A percentile compares a stretch with the other conserved stretches of the same genome.
Conservation (phyloP, 2,329 filamentous ascomycete genomes). For the Fusarium gaditjirri region DNA sequence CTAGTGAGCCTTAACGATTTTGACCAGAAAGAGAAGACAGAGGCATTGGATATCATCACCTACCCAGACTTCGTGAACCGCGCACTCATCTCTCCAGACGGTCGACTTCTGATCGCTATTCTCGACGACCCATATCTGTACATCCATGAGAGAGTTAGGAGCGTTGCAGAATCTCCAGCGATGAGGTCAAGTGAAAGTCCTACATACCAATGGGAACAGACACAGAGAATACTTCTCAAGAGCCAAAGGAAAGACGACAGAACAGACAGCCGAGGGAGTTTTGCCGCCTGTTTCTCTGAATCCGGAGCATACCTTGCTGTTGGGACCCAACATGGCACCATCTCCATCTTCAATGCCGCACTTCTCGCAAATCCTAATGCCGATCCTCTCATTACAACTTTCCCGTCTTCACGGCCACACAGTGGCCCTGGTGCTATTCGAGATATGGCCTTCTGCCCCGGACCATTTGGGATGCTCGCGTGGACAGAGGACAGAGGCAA, state of each 20-base stretch:
- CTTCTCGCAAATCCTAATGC: constrained; percentile 56
- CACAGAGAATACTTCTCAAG: constrained; percentile 65
- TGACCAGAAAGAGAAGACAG: constrained; percentile 53
- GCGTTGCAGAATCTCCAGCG: constrained; percentile 45
- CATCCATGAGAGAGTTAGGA: constrained; percentile 72
- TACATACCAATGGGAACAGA: constrained; percentile 62
- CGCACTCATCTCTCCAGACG: constrained; percentile 91
- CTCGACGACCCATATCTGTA: constrained; percentile 89
- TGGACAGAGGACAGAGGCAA: constrained; percentile 91
- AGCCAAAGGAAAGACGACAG: constrained; percentile 66
- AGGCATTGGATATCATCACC: constrained; percentile 75
- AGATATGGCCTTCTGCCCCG: constrained; percentile 91
- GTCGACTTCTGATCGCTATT: constrained; percentile 81
- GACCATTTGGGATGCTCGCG: constrained; percentile 88
- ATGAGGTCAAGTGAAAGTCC: constrained; percentile 41
- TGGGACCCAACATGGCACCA: constrained; percentile 82
- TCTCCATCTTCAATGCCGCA: constrained; percentile 76
- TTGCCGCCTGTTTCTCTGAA: constrained; percentile 80
- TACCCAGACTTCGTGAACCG: constrained; percentile 93
- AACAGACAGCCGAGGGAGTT: constrained; percentile 73
- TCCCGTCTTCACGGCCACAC: constrained; percentile 80
- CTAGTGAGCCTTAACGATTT: constrained; percentile 80
- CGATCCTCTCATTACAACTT: constrained; percentile 77
- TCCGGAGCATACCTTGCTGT: constrained; percentile 78
- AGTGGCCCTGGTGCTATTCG: constrained; percentile 82